Evolutionary conservation across 1,284 basidiomycete species (phyloP), one percentile per base, ranked within the genome.

Genomic region (Marasmius tenuissimus): DNA sequence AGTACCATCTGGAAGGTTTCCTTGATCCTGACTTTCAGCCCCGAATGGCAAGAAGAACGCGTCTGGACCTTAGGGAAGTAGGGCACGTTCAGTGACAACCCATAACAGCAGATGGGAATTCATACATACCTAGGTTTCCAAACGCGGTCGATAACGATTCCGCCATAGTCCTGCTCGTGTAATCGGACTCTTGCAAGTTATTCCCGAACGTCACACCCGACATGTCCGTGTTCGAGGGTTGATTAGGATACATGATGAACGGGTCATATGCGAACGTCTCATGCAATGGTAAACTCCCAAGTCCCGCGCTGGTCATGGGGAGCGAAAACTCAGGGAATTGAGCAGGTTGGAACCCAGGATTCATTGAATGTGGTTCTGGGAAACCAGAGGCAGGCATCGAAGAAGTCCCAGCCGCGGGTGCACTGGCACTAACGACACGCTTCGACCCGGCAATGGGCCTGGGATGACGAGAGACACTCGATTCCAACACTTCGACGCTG

Each of bases 221-320:
- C 16, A 16, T 52, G 20, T 38, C 52, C 34, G 34, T 9, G 9
- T 37, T 8, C 34, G 34, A 54, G 34, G 34, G n/a, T 33, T 34
- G 34, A 35, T 38, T 38, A 12, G 16, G 16, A 5, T 47, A 20
- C 52, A 37, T 4, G 33, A 22, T 34, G 34, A 3, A 18, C 16
- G 37, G 52, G 52, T 27, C 27, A 4, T n/a, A 38, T 14, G 52
- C 42, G 39, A 61, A 63, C 4, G 56, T 49, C 22, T 61, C 55
- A 22, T 61, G 52, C 18, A 63, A 35, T 2, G 62, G 62, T 38
- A 63, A 27, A 49, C 47, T 61, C 7, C 62, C 62, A n/a, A 63
- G 56, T 47, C 61, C 62, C n/a, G 47, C 42, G 35, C 59, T 63
- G 12, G 54, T 56, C 33, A 54, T 54, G n/a, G 62, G 62, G n/a